Base-by-base conservation (phyloP, 2,329 filamentous ascomycete species). In the Pseudocercospora cruenta region DNA sequence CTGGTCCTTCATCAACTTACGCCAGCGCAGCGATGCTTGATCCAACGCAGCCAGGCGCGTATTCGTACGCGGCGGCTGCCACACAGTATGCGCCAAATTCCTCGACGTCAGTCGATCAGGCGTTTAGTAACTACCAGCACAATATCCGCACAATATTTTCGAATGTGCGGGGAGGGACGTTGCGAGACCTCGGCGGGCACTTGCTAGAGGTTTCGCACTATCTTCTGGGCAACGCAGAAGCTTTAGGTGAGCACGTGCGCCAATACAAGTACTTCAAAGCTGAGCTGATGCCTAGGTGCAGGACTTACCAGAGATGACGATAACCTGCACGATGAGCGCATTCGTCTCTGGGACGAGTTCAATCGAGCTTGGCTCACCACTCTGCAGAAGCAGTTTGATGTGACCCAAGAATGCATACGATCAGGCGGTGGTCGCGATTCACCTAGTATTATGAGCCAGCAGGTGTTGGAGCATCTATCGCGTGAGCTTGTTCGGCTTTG, bases 291-390 rank as follows among this genome's bases (percentile, higher is more conserved):
- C 39, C 43, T 61, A 70, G 63, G 51, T 54, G 69, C 80, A 97
- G 93, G 93, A 65, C 88, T 98, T 73, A 90, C 91, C 71, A 88
- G 90, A 74, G 94, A 98, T 81, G 91, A 97, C 78, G 88, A 91
- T 75, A 84, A 85, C 61, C 85, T 92, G 63, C 89, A 95, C 75
- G 81, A 85, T 63, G 90, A 95, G 72, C 89, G 93, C 63, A 86
- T 97, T 70, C 90, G 90, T 75, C 82, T 98, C 6, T 99, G 95
- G 95, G 89, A 91, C 73, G 91, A 97, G 72, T 97, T 98, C 82
- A 98, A 99, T 79, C 86, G 92, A 65, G 93, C 92, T 66, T 98
- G 94, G 94, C 85, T 97, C 43, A 87, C 90, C 4, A 82, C 95
- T 6, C 87, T 94, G 59, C 92, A 95, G 76, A 91, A 88, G 71